These are phyloP conservation scores for Flaveria robusta DNA, from an alignment of 129 eudicot genomes.

Conservation along the genomic window DNA sequence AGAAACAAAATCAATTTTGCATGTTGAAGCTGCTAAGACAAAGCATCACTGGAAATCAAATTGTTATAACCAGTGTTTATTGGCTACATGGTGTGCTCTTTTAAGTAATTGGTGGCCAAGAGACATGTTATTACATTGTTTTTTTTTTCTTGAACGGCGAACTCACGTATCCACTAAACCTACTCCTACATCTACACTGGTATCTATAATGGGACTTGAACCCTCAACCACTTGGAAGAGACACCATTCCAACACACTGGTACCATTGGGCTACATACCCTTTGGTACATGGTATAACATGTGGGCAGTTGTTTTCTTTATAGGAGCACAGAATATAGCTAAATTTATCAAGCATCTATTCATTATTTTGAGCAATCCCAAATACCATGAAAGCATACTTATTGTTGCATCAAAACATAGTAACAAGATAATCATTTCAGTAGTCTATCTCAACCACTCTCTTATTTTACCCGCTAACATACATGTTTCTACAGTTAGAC, in stretches of 20 bases:
- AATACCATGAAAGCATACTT: neutral
- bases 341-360: neutral
- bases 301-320: neutral
- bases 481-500: constrained; percentile 35
- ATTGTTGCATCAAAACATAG: neutral
- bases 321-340: neutral
- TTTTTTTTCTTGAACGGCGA: too few relatives aligned
- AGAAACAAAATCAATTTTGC: neutral
- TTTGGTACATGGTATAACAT: neutral
- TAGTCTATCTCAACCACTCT: neutral
- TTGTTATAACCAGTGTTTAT: neutral
- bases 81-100: neutral
- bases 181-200: too few relatives aligned
- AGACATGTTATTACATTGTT: neutral
- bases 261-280: too few relatives aligned
- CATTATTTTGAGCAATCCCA: neutral
- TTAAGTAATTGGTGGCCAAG: neutral
- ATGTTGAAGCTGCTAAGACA: neutral
- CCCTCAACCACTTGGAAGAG: too few relatives aligned
- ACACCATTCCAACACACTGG: too few relatives aligned
- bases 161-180: too few relatives aligned
- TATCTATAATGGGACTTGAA: too few relatives aligned
- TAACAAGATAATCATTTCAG: neutral
- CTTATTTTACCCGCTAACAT: constrained; percentile 11
- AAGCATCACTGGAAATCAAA: neutral